phyloP scores from a whole-genome alignment of 495 filamentous ascomycete species.

The Aspergillus cavernicola region DNA sequence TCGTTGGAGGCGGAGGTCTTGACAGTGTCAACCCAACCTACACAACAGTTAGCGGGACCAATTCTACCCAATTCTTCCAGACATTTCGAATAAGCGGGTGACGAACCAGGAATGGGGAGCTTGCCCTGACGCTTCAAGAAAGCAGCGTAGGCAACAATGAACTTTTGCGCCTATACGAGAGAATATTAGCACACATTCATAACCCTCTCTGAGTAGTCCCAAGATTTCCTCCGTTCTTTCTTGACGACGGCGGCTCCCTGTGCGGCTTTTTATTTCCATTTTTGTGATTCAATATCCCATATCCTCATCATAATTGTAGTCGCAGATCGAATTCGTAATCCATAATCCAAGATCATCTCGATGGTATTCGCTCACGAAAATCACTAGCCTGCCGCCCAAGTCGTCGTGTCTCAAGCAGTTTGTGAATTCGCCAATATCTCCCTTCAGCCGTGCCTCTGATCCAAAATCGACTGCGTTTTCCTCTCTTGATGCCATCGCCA shows the following conservation, averaged over 20 bases:
- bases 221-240: neutral
- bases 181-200: slow-evolving; percentile 16
- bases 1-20: slow-evolving; percentile 95
- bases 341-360: too few species aligned
- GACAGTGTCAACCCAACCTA: slow-evolving; percentile 98
- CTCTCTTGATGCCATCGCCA: slow-evolving; percentile 8
- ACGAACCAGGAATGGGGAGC: slow-evolving; percentile 86
- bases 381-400: neutral
- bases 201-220: neutral
- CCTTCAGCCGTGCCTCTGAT: too few species aligned
- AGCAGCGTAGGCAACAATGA: slow-evolving; percentile 89
- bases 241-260: neutral
- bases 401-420: neutral
- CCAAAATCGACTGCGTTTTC: too few species aligned
- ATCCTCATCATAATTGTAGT: neutral
- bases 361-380: too few species aligned
- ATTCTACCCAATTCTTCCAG: neutral
- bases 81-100: neutral
- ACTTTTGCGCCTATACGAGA: slow-evolving; percentile 76
- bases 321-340: slow-evolving; percentile 3
- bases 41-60: slow-evolving; percentile 18
- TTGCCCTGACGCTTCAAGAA: slow-evolving; percentile 99
- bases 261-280: neutral
- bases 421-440: too few species aligned
- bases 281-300: neutral